Evolutionary conservation across 441 rosid species (phyloP).

Genomic region (Francoa sonchifolia): DNA sequence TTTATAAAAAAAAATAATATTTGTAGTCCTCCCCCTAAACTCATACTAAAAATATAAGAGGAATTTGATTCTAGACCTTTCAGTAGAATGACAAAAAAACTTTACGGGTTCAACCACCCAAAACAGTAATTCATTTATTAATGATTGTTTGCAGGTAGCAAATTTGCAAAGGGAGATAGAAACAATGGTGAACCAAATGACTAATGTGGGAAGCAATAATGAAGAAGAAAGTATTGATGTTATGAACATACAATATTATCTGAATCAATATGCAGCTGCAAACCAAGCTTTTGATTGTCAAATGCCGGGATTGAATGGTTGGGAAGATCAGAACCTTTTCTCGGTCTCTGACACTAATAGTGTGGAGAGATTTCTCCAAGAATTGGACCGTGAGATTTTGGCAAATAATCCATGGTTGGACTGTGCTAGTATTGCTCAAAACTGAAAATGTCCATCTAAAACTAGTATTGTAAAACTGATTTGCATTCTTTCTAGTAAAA

Average conservation of each 20-base stretch:
- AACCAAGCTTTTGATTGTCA: constrained; percentile 17
- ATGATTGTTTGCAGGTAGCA: constrained; percentile 40
- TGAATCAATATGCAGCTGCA: constrained; percentile 23
- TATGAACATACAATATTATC: constrained; percentile 26
- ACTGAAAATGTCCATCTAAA: constrained; percentile 9
- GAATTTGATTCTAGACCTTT: too few relatives aligned
- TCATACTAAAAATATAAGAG: neutral
- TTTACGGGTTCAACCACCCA: neutral
- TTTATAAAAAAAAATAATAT: neutral
- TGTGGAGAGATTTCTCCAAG: constrained; percentile 26
- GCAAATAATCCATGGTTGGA: constrained; percentile 20
- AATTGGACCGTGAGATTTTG: constrained; percentile 24
- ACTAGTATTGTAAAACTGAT: too few relatives aligned
- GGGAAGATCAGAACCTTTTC: constrained; percentile 25
- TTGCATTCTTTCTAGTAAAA: too few relatives aligned
- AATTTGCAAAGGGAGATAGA: constrained; percentile 68
- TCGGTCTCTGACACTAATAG: constrained; percentile 15
- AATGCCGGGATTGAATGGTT: constrained; percentile 14
- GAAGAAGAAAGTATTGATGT: constrained; percentile 21
- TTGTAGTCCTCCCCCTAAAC: neutral
- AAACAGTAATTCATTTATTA: neutral
- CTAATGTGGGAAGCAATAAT: constrained; percentile 20
- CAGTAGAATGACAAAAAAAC: too few relatives aligned
- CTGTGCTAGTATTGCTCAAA: constrained; percentile 10
- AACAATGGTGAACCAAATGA: constrained; percentile 48